Evolutionary conservation across 768 basidiomycete genomes (phyloP).

Genomic region (Tylopilus vinaceipallidus): DNA sequence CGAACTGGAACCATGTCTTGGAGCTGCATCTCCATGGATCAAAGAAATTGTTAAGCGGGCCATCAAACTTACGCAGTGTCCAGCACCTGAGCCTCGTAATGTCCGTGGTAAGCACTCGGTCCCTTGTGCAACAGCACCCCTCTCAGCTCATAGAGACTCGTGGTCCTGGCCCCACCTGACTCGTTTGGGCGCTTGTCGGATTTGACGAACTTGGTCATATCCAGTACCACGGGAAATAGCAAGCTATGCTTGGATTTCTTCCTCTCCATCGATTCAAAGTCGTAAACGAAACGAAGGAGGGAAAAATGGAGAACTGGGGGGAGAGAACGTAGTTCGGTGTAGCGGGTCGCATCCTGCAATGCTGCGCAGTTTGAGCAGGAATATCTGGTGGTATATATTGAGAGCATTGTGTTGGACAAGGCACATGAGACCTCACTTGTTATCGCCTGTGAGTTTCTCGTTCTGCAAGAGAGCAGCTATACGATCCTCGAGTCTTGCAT

Average conservation of each 20-base stretch:
- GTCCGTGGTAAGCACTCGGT: constrained; percentile 86
- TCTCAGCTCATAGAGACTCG: constrained; percentile 71
- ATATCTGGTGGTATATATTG: constrained; percentile 50
- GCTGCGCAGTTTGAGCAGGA: constrained; percentile 70
- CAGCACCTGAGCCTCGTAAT: constrained; percentile 84
- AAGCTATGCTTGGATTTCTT: constrained; percentile 85
- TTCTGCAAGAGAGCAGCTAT: constrained; percentile 62
- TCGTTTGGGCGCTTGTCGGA: constrained; percentile 23
- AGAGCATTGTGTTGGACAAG: neutral
- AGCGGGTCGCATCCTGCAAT: constrained; percentile 78
- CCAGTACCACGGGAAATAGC: constrained; percentile 68
- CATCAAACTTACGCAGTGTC: constrained; percentile 55
- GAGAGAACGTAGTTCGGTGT: constrained; percentile 63
- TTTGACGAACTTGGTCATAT: constrained; percentile 67
- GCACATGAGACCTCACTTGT: constrained; percentile 50
- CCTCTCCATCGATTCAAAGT: constrained; percentile 71
- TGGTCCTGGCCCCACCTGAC: constrained; percentile 15
- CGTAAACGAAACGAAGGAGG: constrained; percentile 90
- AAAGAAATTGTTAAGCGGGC: neutral
- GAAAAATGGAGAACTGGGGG: constrained; percentile 93
- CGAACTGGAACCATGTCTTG: constrained; percentile 85
- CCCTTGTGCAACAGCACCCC: constrained; percentile 91
- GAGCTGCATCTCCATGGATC: constrained; percentile 39
- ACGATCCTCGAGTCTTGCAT: constrained; percentile 70
- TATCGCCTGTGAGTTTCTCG: constrained; percentile 79